Evolutionary conservation across 257 asterid genomes (phyloP).

Genomic region (Solanum habrochaites): DNA sequence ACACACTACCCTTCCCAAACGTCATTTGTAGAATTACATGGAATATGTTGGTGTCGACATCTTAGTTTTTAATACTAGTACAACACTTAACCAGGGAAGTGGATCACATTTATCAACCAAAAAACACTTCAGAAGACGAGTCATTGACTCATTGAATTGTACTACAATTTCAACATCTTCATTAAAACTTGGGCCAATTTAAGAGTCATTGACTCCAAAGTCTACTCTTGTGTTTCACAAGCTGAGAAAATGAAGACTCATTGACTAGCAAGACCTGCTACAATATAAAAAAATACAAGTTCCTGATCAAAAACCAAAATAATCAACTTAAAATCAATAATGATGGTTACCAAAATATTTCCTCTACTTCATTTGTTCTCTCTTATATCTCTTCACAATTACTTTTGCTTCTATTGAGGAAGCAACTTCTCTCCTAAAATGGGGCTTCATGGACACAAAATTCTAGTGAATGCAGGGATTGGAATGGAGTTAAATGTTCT

Average conservation of each 20-base stretch:
- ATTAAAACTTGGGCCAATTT: no score
- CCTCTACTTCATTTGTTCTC: not conserved
- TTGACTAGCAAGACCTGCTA: not conserved
- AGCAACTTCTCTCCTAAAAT: slow-evolving; percentile 7
- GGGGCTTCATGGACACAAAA: slow-evolving; percentile 5
- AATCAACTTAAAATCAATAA: not conserved
- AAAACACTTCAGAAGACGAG: no score
- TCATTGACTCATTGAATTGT: no score
- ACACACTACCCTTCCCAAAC: no score
- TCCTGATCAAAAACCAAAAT: not conserved
- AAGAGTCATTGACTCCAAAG: not conserved
- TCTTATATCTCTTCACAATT: not conserved
- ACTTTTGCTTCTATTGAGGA: not conserved
- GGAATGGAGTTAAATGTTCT: slow-evolving; percentile 12
- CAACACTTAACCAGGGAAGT: no score
- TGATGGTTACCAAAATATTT: not conserved
- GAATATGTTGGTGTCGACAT: no score
- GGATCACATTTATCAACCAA: no score
- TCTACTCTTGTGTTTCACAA: not conserved
- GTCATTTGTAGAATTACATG: no score
- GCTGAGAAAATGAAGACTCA: not conserved
- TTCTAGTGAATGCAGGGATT: not conserved
- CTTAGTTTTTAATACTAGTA: no score
- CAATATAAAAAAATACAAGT: not conserved
- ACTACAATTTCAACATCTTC: no score